Conservation (phyloP, 352 stramenopile species). For the Sclerospora graminicola region DNA sequence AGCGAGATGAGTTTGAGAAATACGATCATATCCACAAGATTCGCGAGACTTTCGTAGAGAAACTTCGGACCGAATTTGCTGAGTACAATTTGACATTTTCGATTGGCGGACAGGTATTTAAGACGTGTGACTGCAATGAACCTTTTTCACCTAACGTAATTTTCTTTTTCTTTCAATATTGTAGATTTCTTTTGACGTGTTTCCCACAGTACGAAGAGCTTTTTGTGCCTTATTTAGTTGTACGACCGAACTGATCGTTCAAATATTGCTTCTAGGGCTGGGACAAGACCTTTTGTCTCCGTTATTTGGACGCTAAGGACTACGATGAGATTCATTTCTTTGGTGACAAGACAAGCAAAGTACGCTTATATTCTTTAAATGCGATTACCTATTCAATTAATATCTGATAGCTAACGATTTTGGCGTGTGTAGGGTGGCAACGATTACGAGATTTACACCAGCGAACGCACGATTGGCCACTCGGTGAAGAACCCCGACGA, state of each 20-base stretch:
- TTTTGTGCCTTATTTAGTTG: not conserved
- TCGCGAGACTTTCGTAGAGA: constrained; percentile 93
- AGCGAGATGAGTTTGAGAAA: constrained; percentile 97
- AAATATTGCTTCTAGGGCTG: constrained; percentile 64
- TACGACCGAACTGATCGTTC: not conserved
- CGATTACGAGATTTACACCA: constrained; percentile 98
- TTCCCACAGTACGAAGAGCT: constrained; percentile 57
- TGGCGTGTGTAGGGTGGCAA: constrained; percentile 85
- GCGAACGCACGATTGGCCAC: constrained; percentile 95
- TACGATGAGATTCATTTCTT: constrained; percentile 99
- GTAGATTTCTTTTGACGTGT: constrained; percentile 98
- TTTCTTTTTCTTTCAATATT: not conserved
- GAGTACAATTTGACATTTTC: constrained; percentile 96
- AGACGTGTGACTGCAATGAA: not conserved
- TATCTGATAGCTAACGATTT: constrained; percentile 1
- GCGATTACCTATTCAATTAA: not conserved
- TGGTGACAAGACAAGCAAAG: constrained; percentile 97
- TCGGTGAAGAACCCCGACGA: constrained; percentile 94
- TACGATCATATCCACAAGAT: constrained; percentile 93
- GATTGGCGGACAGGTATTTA: constrained; percentile 89
- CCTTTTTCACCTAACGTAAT: not conserved
- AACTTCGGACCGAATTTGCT: constrained; percentile 90
- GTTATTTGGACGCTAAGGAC: constrained; percentile 87
- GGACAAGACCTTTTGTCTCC: constrained; percentile 99
- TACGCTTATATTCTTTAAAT: constrained; percentile 11